phyloP scores from a whole-genome alignment of 768 basidiomycete species.

The Phlebiopsis gigantea region DNA sequence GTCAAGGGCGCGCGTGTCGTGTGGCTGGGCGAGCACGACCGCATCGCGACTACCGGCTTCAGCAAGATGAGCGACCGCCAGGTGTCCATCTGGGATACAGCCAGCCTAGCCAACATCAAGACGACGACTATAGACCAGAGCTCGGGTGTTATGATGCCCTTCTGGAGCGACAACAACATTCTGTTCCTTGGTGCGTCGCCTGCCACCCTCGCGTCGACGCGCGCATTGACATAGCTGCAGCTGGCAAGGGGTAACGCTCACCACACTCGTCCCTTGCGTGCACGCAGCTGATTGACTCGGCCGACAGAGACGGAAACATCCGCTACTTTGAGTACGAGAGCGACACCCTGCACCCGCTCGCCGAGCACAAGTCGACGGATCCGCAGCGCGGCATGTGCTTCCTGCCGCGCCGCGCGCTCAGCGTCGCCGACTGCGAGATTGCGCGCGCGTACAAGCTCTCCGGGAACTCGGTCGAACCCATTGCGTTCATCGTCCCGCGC shows the following conservation, averaged over 20 bases:
- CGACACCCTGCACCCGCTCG: conserved; percentile 69
- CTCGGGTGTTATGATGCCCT: conserved; percentile 94
- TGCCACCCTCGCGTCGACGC: not conserved
- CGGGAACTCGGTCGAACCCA: conserved; percentile 72
- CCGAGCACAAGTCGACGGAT: conserved; percentile 85
- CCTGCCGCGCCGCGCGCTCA: conserved; percentile 88
- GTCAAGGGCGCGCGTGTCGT: conserved; percentile 76
- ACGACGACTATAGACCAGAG: conserved; percentile 80
- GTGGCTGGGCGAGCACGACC: conserved; percentile 89
- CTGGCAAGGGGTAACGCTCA: conserved; percentile 75
- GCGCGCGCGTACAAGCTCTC: conserved; percentile 90
- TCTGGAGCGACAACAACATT: conserved; percentile 94
- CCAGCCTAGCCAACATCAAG: conserved; percentile 69
- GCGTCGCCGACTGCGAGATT: conserved; percentile 89
- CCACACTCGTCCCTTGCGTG: not conserved
- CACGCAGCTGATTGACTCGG: conserved; percentile 6
- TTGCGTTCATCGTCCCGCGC: conserved; percentile 92
- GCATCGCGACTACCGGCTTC: conserved; percentile 93
- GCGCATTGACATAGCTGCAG: conserved; percentile 28
- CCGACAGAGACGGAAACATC: conserved; percentile 84
- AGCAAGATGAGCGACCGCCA: conserved; percentile 96
- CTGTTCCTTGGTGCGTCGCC: conserved; percentile 63
- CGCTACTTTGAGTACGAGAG: conserved; percentile 96
- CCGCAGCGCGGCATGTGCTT: conserved; percentile 98
- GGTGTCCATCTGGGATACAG: conserved; percentile 84